These are phyloP conservation scores for Hortiboletus rubellus DNA, from an alignment of 1,284 basidiomycete species.

Conservation along the genomic window DNA sequence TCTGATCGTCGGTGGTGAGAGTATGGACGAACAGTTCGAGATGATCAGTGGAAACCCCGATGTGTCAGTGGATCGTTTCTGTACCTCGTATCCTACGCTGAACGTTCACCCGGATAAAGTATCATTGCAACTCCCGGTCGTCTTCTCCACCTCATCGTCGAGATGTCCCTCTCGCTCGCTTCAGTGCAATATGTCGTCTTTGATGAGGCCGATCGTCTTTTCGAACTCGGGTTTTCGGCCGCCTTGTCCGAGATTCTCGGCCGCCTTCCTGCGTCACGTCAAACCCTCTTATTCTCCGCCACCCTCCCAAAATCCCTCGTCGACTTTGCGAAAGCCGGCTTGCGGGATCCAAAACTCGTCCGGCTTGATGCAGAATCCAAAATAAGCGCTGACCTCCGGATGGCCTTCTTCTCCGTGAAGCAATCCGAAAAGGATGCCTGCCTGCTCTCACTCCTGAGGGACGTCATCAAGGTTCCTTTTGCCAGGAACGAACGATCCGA, in stretches of 20 bases:
- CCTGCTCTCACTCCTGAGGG: slow-evolving; percentile 80
- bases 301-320: slow-evolving; percentile 95
- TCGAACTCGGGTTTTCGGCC: slow-evolving; percentile 97
- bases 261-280: slow-evolving; percentile 83
- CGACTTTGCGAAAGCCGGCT: slow-evolving; percentile 96
- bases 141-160: slow-evolving; percentile 91
- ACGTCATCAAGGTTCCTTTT: slow-evolving; percentile 83
- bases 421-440: slow-evolving; percentile 95
- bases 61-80: slow-evolving; percentile 59
- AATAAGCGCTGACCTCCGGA: slow-evolving; percentile 89
- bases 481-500: slow-evolving; percentile 34
- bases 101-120: slow-evolving; percentile 42
- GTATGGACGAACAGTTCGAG: slow-evolving; percentile 95
- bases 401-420: slow-evolving; percentile 94
- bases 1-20: slow-evolving; percentile 94
- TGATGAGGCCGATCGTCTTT: slow-evolving; percentile 97
- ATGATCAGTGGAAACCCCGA: slow-evolving; percentile 95
- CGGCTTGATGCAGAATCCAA: slow-evolving; percentile 95
- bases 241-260: slow-evolving; percentile 90
- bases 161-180: slow-evolving; percentile 94
- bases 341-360: slow-evolving; percentile 92
- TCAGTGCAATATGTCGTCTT: slow-evolving; percentile 93
- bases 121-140: slow-evolving; percentile 98
- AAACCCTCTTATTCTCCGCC: slow-evolving; percentile 94
- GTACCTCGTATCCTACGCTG: slow-evolving; percentile 7